Base-by-base conservation (phyloP, 352 stramenopile species). In the Blastocystis sp. region DNA sequence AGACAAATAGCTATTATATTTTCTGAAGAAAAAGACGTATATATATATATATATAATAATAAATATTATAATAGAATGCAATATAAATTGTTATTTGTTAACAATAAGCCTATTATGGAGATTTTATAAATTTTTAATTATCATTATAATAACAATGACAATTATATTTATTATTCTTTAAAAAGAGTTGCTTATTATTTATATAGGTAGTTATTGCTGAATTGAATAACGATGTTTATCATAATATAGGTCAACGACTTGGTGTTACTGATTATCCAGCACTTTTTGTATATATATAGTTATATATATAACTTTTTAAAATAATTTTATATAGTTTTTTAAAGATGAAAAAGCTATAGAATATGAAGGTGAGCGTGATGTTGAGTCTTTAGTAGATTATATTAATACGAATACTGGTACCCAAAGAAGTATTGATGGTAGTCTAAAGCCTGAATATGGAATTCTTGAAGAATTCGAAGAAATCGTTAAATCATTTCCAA, bases 191-290 rank as follows among this genome's bases (percentile, higher is more conserved):
- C n/a, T n/a, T n/a, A n/a, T n/a, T n/a, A n/a, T n/a, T n/a, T n/a
- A n/a, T n/a, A n/a, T n/a, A n/a, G 65, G 79, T 93, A 33, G 62
- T 91, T 42, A 84, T 93, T 62, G 82, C 75, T 54, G 88, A 91
- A 78, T 86, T 93, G 69, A 81, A 93, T 67, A 72, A 79, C 4
- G 49, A 52, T 18, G 13, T 49, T 10, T 48, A 59, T 30, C 25
- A 46, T 18, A 25, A 33, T 6, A 36, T 59, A 10, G 49, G 2
- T 6, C n/a, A 11, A 49, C 25, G 32, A 19, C 49, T 37, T n/a
- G 28, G 30, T 21, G 37, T 59, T n/a, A 4, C 13, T 2, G 49
- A 9, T 21, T 59, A 45, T 31, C 49, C 49, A 10, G 39, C 49
- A n/a, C n/a, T n/a, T n/a, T n/a, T n/a, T n/a, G n/a, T n/a, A n/a